phyloP scores from a whole-genome alignment of 352 stramenopile species.

The Phytophthora hibernalis region DNA sequence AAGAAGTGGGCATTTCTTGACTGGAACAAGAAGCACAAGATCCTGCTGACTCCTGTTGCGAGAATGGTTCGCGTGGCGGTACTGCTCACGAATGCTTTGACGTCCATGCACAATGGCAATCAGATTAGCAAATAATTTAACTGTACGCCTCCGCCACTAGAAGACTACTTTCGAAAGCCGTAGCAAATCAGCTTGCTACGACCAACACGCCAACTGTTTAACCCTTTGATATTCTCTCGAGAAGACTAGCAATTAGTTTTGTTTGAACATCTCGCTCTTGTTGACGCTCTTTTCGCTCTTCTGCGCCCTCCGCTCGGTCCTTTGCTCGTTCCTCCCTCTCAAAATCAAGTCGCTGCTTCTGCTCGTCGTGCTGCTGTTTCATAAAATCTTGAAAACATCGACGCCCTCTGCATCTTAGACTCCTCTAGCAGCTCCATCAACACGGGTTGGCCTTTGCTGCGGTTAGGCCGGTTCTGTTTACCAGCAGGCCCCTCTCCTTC shows the following conservation, averaged over 20 bases:
- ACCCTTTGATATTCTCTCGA: slow-evolving; percentile 1
- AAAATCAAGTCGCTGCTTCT: slow-evolving; percentile 1
- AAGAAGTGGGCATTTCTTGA: slow-evolving; percentile 17
- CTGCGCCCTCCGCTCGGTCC: slow-evolving; percentile 1
- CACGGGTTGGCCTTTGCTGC: neutral
- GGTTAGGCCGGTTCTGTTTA: neutral
- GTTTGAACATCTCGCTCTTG: slow-evolving; percentile 4
- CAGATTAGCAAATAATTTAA: slow-evolving; percentile 20
- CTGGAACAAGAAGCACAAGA: slow-evolving; percentile 24
- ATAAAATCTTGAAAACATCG: slow-evolving; percentile 7
- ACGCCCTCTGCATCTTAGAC: neutral
- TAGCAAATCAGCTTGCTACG: too few species aligned
- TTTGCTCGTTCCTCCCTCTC: slow-evolving; percentile 17
- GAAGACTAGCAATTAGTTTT: slow-evolving; percentile 7
- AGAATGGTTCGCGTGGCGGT: slow-evolving; percentile 7
- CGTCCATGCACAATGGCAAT: slow-evolving; percentile 7
- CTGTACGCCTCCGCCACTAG: neutral
- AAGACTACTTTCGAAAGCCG: slow-evolving; percentile 35
- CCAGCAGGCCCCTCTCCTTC: neutral
- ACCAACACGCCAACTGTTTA: neutral
- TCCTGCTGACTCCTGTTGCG: slow-evolving; percentile 13
- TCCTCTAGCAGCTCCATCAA: neutral
- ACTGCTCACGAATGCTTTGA: slow-evolving; percentile 11
- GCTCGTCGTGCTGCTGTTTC: slow-evolving; percentile 1
- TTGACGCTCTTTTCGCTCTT: slow-evolving; percentile 5